Evolutionary conservation across 768 basidiomycete genomes (phyloP).

Genomic region (Termitomyces sp.): DNA sequence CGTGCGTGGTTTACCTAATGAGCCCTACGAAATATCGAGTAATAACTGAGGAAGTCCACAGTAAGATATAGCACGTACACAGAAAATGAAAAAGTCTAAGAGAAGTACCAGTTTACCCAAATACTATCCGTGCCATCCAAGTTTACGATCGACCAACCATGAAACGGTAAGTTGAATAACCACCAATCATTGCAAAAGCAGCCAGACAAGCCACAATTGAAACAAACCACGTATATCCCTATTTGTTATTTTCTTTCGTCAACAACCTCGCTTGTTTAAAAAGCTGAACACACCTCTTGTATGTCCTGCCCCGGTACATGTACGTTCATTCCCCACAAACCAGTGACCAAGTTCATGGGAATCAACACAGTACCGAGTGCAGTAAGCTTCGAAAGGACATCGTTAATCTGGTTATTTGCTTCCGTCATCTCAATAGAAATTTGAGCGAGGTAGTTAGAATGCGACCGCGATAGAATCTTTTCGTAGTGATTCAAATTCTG

Average conservation of each 20-base stretch:
- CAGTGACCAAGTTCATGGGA: slow-evolving; percentile 96
- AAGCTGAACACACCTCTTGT: slow-evolving; percentile 21
- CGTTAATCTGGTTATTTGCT: slow-evolving; percentile 99
- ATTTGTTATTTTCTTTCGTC: slow-evolving; percentile 16
- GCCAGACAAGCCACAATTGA: slow-evolving; percentile 79
- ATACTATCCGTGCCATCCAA: not conserved
- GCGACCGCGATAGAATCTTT: slow-evolving; percentile 96
- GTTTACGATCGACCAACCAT: slow-evolving; percentile 42
- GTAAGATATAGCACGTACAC: not conserved
- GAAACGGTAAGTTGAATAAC: slow-evolving; percentile 73
- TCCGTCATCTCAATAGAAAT: slow-evolving; percentile 99
- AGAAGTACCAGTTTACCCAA: not conserved
- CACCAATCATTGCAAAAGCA: slow-evolving; percentile 77
- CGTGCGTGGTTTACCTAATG: not conserved
- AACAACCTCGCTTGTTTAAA: not conserved
- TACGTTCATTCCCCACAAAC: slow-evolving; percentile 99
- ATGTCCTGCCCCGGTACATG: slow-evolving; percentile 85
- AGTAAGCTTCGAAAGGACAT: slow-evolving; percentile 94
- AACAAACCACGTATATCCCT: slow-evolving; percentile 77
- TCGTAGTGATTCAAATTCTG: slow-evolving; percentile 99
- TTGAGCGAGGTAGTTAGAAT: slow-evolving; percentile 98
- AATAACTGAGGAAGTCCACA: not conserved
- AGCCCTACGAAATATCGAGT: not conserved
- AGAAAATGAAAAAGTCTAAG: not conserved
- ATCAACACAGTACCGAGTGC: slow-evolving; percentile 96